These are phyloP conservation scores for Mycena haematopus DNA, from an alignment of 768 basidiomycete species.

Conservation along the genomic window DNA sequence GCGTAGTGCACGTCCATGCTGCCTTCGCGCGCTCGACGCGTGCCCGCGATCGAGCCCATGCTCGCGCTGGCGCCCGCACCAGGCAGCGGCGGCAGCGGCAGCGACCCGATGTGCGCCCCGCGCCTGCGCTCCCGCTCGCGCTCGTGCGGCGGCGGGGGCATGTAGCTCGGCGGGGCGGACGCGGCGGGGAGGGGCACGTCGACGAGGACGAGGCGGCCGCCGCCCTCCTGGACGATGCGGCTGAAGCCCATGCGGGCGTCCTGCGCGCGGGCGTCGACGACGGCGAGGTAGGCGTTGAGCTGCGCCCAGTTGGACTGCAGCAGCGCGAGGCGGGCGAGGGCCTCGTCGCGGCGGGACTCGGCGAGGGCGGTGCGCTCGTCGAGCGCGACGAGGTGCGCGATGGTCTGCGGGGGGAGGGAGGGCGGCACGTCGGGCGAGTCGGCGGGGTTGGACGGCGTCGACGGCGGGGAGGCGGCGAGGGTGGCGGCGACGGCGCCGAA, in stretches of 20 bases:
- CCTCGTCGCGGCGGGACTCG: constrained; percentile 62
- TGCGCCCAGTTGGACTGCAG: constrained; percentile 57
- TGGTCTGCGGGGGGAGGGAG: constrained; percentile 22
- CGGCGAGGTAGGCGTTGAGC: constrained; percentile 53
- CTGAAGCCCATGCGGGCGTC: constrained; percentile 58
- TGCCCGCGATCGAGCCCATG: no score
- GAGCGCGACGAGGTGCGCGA: constrained; percentile 42
- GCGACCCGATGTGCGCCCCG: no score
- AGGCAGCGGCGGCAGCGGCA: neutral
- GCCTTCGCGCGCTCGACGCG: no score
- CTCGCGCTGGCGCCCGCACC: neutral
- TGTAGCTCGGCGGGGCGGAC: neutral
- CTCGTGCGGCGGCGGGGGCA: neutral
- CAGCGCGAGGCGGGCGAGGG: constrained; percentile 44
- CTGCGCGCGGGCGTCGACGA: constrained; percentile 50
- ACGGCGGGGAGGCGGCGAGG: neutral
- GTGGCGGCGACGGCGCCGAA: constrained; percentile 27
- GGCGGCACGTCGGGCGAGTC: constrained; percentile 25
- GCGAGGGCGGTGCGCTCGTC: constrained; percentile 58
- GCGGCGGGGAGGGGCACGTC: constrained; percentile 34
- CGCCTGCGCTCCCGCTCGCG: neutral
- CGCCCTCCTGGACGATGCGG: constrained; percentile 51
- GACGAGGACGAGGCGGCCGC: constrained; percentile 49
- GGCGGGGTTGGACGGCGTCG: constrained; percentile 27
- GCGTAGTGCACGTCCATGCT: neutral